Conservation (phyloP, 2,329 filamentous ascomycete species). For the Penicillium sp. region DNA sequence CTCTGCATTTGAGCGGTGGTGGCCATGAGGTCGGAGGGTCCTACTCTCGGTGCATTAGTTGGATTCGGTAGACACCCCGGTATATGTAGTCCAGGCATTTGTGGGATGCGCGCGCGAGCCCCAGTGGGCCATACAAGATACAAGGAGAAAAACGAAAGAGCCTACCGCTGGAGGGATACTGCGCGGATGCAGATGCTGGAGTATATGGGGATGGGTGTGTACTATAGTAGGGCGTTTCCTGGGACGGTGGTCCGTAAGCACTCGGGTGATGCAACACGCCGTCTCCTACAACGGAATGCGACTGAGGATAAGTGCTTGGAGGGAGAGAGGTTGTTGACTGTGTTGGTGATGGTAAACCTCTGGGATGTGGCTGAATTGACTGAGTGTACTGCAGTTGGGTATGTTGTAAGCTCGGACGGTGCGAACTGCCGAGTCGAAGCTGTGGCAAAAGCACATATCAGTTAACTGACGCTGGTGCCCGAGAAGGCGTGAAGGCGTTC, state of each 20-base stretch:
- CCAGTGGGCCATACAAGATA: neutral
- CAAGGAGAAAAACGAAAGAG: slow-evolving; percentile 23
- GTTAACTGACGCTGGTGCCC: slow-evolving; percentile 12
- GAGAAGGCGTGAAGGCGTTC: slow-evolving; percentile 15
- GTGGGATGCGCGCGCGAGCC: neutral
- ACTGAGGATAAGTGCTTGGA: slow-evolving; percentile 34
- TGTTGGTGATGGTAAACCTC: slow-evolving; percentile 63
- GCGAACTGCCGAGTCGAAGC: slow-evolving; percentile 37
- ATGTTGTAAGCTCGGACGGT: slow-evolving; percentile 35
- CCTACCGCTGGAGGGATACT: slow-evolving; percentile 86
- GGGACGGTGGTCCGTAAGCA: slow-evolving; percentile 68
- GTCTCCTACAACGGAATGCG: slow-evolving; percentile 38
- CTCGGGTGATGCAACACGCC: slow-evolving; percentile 57
- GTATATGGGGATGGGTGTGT: slow-evolving; percentile 82
- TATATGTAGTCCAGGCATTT: neutral
- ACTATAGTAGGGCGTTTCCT: slow-evolving; percentile 75
- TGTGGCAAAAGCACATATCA: slow-evolving; percentile 27
- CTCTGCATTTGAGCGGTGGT: slow-evolving; percentile 67
- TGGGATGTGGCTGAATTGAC: slow-evolving; percentile 33
- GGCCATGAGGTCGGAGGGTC: slow-evolving; percentile 72
- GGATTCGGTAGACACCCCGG: slow-evolving; percentile 1
- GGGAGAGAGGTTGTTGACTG: slow-evolving; percentile 53
- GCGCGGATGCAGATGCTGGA: slow-evolving; percentile 77
- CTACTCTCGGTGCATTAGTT: slow-evolving; percentile 52
- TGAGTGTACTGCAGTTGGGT: slow-evolving; percentile 37